These are phyloP conservation scores for Sanguinoderma infundibulare DNA, from an alignment of 1,284 basidiomycete species.

Conservation along the genomic window DNA sequence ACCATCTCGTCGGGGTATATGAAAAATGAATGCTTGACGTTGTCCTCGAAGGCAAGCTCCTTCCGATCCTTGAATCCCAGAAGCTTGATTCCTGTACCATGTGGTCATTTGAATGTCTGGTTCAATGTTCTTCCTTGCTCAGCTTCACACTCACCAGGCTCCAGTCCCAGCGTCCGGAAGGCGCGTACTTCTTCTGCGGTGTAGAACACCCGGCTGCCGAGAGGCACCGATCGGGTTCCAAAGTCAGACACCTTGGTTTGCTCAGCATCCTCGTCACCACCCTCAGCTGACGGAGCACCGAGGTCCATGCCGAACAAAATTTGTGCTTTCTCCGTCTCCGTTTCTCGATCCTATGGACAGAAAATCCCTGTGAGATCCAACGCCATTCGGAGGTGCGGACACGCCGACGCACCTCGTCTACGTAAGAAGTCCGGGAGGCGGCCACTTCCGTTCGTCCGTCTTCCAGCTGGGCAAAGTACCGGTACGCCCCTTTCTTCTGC, in stretches of 20 bases:
- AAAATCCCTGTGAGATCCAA: neutral
- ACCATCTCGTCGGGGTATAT: conserved; percentile 93
- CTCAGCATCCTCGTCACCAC: conserved; percentile 49
- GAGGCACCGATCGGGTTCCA: conserved; percentile 47
- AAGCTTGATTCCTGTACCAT: conserved; percentile 68
- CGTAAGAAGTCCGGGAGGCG: conserved; percentile 69
- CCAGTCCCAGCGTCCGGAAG: conserved; percentile 79
- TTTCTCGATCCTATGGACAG: conserved; percentile 50
- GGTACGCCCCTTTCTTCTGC: conserved; percentile 81
- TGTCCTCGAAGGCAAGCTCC: conserved; percentile 83
- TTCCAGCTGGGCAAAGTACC: conserved; percentile 83
- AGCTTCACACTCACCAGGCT: conserved; percentile 60
- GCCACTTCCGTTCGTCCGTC: conserved; percentile 79
- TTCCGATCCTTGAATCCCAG: conserved; percentile 89
- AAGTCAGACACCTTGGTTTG: conserved; percentile 27
- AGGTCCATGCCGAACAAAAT: conserved; percentile 68
- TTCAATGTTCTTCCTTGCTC: conserved; percentile 37
- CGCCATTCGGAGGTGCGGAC: neutral
- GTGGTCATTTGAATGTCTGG: conserved; percentile 15
- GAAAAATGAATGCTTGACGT: conserved; percentile 90
- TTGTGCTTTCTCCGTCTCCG: conserved; percentile 58
- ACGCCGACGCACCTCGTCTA: conserved; percentile 68
- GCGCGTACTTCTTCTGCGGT: conserved; percentile 82
- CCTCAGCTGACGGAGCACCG: conserved; percentile 49
- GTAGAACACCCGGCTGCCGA: conserved; percentile 72